phyloP scores from a whole-genome alignment of 257 asterid species.

The Fraxinus quadrangulata region DNA sequence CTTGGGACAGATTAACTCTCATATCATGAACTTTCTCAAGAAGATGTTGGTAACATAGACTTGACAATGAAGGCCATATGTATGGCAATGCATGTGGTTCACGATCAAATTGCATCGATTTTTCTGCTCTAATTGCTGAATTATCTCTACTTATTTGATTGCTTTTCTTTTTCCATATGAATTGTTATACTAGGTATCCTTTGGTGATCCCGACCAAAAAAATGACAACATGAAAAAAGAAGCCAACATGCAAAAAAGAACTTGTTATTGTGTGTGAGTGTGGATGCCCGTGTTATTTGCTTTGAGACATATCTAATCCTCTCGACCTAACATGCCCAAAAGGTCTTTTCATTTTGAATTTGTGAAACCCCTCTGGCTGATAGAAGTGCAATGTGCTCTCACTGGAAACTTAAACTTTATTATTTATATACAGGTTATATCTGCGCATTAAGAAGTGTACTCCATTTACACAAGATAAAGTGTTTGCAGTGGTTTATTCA shows the following conservation, averaged over 20 bases:
- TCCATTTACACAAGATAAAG: too few species aligned
- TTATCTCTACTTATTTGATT: neutral
- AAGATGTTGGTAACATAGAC: neutral
- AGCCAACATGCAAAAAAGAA: neutral
- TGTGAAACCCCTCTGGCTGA: too few species aligned
- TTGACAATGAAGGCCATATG: too few species aligned
- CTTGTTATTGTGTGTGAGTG: neutral
- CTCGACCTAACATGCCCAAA: too few species aligned
- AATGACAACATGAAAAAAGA: neutral
- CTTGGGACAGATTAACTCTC: neutral
- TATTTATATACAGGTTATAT: too few species aligned
- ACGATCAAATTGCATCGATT: too few species aligned
- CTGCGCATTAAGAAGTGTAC: too few species aligned
- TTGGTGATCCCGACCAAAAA: neutral
- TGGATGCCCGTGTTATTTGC: neutral
- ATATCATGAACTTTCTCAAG: neutral
- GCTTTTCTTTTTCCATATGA: neutral
- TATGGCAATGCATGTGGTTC: rapidly evolving
- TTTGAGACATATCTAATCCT: too few species aligned
- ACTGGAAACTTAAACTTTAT: too few species aligned
- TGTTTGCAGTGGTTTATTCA: too few species aligned
- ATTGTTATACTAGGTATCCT: neutral
- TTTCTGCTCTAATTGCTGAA: neutral
- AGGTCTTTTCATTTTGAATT: too few species aligned
- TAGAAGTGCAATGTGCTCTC: too few species aligned